Evolutionary conservation across 2,329 filamentous ascomycete genomes (phyloP).

Genomic region (Fusarium pseudonygamai): DNA sequence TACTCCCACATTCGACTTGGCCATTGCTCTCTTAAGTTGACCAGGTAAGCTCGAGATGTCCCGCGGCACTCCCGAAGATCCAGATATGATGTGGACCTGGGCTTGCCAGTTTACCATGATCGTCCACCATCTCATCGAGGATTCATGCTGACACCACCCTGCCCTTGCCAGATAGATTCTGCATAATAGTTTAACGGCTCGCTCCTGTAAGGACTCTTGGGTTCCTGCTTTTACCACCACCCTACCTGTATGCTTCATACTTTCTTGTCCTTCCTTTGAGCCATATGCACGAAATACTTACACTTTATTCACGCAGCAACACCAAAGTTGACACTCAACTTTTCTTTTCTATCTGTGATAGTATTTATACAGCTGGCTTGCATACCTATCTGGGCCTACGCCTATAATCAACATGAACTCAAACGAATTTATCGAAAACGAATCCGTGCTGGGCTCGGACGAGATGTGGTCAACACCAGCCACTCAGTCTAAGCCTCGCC

Average conservation of each 20-base stretch:
- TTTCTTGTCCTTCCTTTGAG: slow-evolving; percentile 36
- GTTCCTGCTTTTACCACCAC: slow-evolving; percentile 61
- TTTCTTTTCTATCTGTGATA: slow-evolving; percentile 56
- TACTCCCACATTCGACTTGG: slow-evolving; percentile 44
- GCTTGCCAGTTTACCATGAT: slow-evolving; percentile 37
- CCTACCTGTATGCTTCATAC: slow-evolving; percentile 59
- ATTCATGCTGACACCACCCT: slow-evolving; percentile 44
- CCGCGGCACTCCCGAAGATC: slow-evolving; percentile 46
- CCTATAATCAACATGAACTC: slow-evolving; percentile 58
- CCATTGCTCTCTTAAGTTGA: slow-evolving; percentile 44
- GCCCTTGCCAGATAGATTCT: slow-evolving; percentile 40
- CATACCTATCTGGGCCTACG: slow-evolving; percentile 55
- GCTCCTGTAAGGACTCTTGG: slow-evolving; percentile 31
- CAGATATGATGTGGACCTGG: slow-evolving; percentile 44
- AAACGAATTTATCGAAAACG: slow-evolving; percentile 60
- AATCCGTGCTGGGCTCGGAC: slow-evolving; percentile 56
- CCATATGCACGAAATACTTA: slow-evolving; percentile 39
- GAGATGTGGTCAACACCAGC: slow-evolving; percentile 66
- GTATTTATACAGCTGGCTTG: slow-evolving; percentile 57
- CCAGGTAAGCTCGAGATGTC: slow-evolving; percentile 43
- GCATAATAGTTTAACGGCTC: slow-evolving; percentile 41
- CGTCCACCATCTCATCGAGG: slow-evolving; percentile 26
- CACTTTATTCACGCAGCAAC: slow-evolving; percentile 36
- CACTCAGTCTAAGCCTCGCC: slow-evolving; percentile 62
- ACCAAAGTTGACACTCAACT: slow-evolving; percentile 56